These are phyloP conservation scores for Venturia asperata DNA, from an alignment of 2,329 filamentous ascomycete genomes.

Conservation along the genomic window DNA sequence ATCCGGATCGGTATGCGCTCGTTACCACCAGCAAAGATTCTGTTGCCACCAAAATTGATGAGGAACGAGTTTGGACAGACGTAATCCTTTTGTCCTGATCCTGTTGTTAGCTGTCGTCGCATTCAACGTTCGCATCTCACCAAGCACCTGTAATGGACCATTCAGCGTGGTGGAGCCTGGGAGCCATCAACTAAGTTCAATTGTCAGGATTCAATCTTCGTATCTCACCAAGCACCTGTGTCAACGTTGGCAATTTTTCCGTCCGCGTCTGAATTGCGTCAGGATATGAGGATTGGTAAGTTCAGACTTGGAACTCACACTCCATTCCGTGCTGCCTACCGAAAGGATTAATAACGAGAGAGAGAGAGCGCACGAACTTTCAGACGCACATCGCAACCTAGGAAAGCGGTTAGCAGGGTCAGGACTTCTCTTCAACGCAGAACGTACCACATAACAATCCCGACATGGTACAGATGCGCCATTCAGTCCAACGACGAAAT, in stretches of 20 bases:
- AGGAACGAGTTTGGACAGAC: background rate
- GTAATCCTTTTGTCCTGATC: background rate
- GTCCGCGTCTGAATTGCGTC: background rate
- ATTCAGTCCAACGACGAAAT: background rate
- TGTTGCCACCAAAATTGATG: constrained; percentile 14
- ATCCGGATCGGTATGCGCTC: constrained; percentile 19
- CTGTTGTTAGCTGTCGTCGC: too few species aligned
- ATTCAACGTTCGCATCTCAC: too few species aligned
- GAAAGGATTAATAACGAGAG: too few species aligned
- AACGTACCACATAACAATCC: constrained; percentile 1
- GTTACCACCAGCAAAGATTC: constrained; percentile 18
- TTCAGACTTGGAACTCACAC: background rate
- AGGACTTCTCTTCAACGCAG: background rate
- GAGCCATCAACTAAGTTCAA: background rate
- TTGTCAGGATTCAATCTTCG: background rate
- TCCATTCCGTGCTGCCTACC: constrained; percentile 1
- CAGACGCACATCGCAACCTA: background rate
- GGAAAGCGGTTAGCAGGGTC: background rate
- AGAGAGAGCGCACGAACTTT: background rate
- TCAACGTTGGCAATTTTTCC: background rate
- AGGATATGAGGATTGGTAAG: background rate
- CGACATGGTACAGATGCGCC: background rate
- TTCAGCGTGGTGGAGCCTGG: background rate
- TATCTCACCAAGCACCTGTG: background rate
- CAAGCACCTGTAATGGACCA: background rate